phyloP scores from a whole-genome alignment of 2,329 filamentous ascomycete genomes.

The Claviceps capensis region DNA sequence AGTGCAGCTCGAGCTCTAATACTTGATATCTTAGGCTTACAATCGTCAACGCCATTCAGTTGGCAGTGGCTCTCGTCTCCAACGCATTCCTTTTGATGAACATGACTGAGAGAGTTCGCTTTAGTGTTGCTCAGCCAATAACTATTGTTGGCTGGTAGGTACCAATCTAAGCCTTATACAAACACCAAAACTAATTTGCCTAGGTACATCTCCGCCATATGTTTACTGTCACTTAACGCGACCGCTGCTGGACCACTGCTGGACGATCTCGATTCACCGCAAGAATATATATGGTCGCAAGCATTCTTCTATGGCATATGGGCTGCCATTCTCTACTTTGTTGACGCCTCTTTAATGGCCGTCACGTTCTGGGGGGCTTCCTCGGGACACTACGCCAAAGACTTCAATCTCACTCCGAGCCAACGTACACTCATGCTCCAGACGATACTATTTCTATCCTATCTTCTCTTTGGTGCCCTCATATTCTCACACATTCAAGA shows the following conservation, averaged over 20 bases:
- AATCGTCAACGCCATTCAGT: slow-evolving; percentile 62
- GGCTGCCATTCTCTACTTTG: slow-evolving; percentile 64
- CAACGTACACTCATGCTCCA: slow-evolving; percentile 85
- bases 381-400: slow-evolving; percentile 54
- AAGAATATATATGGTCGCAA: slow-evolving; percentile 55
- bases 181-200: background rate
- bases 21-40: slow-evolving; percentile 41
- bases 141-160: slow-evolving; percentile 69
- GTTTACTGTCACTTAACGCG: slow-evolving; percentile 51
- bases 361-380: slow-evolving; percentile 70
- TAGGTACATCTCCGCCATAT: slow-evolving; percentile 44
- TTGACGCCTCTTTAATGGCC: slow-evolving; percentile 63
- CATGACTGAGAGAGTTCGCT: slow-evolving; percentile 68
- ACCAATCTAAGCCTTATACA: background rate
- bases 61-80: slow-evolving; percentile 61
- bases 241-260: slow-evolving; percentile 48
- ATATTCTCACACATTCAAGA: slow-evolving; percentile 60
- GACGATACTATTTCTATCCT: slow-evolving; percentile 73
- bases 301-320: slow-evolving; percentile 81
- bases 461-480: slow-evolving; percentile 63
- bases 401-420: slow-evolving; percentile 64
- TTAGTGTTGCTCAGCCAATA: slow-evolving; percentile 67
- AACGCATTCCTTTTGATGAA: slow-evolving; percentile 78
- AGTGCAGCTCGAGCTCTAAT: background rate
- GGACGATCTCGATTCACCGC: slow-evolving; percentile 20